A percentile compares a stretch with the other conserved stretches of the same genome.
These are phyloP conservation scores for Geotrichum bryndzae DNA, from an alignment of 1,139 yeast genomes.

Conservation along the genomic window DNA sequence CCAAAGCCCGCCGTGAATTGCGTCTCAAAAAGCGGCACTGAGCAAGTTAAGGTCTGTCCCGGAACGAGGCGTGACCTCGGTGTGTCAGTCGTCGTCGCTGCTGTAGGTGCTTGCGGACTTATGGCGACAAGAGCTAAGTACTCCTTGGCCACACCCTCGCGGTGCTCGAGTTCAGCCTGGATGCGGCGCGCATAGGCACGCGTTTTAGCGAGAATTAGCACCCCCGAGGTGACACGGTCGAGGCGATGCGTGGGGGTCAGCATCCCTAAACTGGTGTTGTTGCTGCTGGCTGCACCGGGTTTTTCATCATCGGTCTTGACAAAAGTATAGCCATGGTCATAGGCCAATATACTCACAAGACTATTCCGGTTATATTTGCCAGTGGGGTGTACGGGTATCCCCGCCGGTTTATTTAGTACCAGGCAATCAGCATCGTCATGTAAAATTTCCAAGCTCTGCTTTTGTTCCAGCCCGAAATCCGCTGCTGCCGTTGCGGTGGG, in stretches of 20 bases:
- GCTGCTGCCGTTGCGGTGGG: background rate
- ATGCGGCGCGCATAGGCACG: background rate
- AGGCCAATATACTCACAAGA: slow-evolving; percentile 19
- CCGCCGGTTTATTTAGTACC: slow-evolving; percentile 17
- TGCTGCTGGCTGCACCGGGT: background rate
- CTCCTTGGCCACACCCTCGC: slow-evolving; percentile 32
- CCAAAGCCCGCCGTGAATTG: slow-evolving; percentile 9
- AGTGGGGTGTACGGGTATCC: slow-evolving; percentile 18
- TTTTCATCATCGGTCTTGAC: background rate
- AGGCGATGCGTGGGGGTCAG: slow-evolving; percentile 43
- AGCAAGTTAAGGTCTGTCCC: slow-evolving; percentile 2
- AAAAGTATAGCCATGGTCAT: slow-evolving; percentile 19
- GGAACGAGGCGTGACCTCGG: background rate
- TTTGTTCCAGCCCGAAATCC: background rate
- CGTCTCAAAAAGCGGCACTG: slow-evolving; percentile 14
- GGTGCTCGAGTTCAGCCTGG: background rate
- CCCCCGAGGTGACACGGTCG: slow-evolving; percentile 71
- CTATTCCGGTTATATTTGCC: slow-evolving; percentile 14
- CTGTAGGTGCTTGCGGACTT: background rate
- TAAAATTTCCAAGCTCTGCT: background rate
- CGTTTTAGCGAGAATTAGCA: slow-evolving; percentile 49
- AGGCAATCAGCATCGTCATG: slow-evolving; percentile 5
- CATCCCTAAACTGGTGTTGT: background rate
- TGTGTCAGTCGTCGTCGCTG: background rate
- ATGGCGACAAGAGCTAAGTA: slow-evolving; percentile 54